Conservation (phyloP, 345 rosid species). For the Linum lewisii region DNA sequence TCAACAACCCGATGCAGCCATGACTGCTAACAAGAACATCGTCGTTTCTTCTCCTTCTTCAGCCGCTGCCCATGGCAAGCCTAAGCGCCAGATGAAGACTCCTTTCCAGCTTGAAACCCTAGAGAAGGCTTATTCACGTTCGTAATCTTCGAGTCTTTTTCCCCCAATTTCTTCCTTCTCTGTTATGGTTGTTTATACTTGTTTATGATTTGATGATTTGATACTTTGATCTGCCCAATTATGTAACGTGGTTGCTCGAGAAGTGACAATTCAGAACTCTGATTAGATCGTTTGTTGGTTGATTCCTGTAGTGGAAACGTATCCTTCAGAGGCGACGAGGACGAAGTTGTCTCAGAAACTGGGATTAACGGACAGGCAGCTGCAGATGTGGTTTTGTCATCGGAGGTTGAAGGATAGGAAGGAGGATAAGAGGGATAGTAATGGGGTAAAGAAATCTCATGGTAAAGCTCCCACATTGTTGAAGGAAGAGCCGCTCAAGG, state of each 20-base stretch:
- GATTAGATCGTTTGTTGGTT: not conserved
- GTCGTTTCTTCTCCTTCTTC: too few relatives aligned
- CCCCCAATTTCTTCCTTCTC: too few relatives aligned
- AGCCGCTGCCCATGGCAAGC: not conserved
- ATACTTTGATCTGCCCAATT: not conserved
- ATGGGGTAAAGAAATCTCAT: not conserved
- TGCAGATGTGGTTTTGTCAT: conserved; percentile 99
- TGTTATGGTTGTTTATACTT: too few relatives aligned
- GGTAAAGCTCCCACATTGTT: not conserved
- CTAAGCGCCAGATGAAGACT: conserved; percentile 73
- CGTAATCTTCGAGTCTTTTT: conserved; percentile 5
- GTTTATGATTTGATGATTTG: too few relatives aligned
- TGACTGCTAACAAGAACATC: too few relatives aligned
- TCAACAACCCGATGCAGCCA: too few relatives aligned
- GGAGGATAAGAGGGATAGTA: not conserved
- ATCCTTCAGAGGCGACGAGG: conserved; percentile 73
- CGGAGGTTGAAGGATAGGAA: conserved; percentile 1
- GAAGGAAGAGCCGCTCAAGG: not conserved
- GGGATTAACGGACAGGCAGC: conserved; percentile 89
- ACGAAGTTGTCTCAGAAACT: conserved; percentile 67
- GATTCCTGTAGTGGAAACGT: conserved; percentile 56
- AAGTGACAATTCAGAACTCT: too few relatives aligned
- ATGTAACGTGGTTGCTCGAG: too few relatives aligned
- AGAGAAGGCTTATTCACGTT: conserved; percentile 74
- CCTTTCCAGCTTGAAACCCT: conserved; percentile 84